A percentile compares a stretch with the other conserved stretches of the same genome.
phyloP scores from a whole-genome alignment of 352 stramenopile genomes.

The Elongisporangium prolatum region DNA sequence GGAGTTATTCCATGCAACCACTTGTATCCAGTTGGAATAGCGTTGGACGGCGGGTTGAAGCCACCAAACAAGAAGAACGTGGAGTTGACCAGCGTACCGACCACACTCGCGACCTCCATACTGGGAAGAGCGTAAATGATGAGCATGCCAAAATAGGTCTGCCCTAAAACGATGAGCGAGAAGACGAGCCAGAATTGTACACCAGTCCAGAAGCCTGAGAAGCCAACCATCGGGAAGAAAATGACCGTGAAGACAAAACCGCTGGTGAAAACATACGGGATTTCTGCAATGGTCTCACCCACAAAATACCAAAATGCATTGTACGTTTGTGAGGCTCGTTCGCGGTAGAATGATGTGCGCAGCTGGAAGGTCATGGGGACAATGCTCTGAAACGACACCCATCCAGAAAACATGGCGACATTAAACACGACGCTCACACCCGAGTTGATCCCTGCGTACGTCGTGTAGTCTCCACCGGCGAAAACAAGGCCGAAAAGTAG shows the following conservation, averaged over 20 bases:
- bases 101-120: constrained; percentile 24
- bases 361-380: constrained; percentile 77
- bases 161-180: constrained; percentile 21
- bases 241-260: constrained; percentile 21
- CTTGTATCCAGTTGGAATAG: constrained; percentile 44
- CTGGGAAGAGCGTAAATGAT: constrained; percentile 19
- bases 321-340: constrained; percentile 79
- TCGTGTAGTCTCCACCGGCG: constrained; percentile 18
- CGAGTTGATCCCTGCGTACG: constrained; percentile 25
- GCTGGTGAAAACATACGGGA: constrained; percentile 22
- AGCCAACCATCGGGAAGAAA: constrained; percentile 26
- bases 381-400: constrained; percentile 62
- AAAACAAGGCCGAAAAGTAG: constrained; percentile 74
- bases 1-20: constrained; percentile 57
- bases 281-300: constrained; percentile 59
- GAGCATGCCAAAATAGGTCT: constrained; percentile 23
- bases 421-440: constrained; percentile 78
- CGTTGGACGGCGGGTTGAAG: constrained; percentile 51
- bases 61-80: constrained; percentile 54
- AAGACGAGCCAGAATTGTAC: constrained; percentile 21
- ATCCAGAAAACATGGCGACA: constrained; percentile 46
- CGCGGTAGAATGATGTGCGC: constrained; percentile 70
- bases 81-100: constrained; percentile 23
- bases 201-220: constrained; percentile 9
- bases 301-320: constrained; percentile 59